phyloP scores from a whole-genome alignment of 352 stramenopile species.

The Pythium rishiriense region DNA sequence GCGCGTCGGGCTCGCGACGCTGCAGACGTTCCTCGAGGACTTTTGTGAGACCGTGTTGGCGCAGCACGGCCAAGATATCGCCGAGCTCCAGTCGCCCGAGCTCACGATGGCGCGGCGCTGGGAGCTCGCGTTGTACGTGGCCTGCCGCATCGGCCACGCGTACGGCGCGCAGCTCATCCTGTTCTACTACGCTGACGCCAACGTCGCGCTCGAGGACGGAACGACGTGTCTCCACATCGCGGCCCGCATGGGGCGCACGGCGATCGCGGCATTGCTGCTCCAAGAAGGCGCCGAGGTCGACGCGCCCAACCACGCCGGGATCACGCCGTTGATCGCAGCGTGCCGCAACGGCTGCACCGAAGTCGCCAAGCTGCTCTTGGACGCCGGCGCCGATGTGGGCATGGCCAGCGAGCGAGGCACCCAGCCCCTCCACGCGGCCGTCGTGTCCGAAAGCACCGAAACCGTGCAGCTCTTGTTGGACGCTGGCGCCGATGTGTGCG shows the following conservation, averaged over 20 bases:
- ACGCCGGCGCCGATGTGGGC: slow-evolving; percentile 44
- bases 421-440: slow-evolving; percentile 62
- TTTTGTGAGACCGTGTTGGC: slow-evolving; percentile 69
- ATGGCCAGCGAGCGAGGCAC: slow-evolving; percentile 53
- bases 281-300: slow-evolving; percentile 70
- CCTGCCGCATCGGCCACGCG: slow-evolving; percentile 68
- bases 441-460: slow-evolving; percentile 64
- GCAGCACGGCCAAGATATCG: slow-evolving; percentile 66
- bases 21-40: slow-evolving; percentile 81
- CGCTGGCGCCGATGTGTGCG: slow-evolving; percentile 67
- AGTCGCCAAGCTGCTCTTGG: slow-evolving; percentile 54
- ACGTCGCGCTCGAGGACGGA: slow-evolving; percentile 57
- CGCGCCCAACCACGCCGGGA: slow-evolving; percentile 51
- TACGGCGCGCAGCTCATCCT: slow-evolving; percentile 76
- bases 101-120: slow-evolving; percentile 57
- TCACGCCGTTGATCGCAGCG: slow-evolving; percentile 72
- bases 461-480: slow-evolving; percentile 70
- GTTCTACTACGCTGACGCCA: slow-evolving; percentile 71
- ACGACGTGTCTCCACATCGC: slow-evolving; percentile 77
- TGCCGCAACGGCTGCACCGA: slow-evolving; percentile 65
- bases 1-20: slow-evolving; percentile 58
- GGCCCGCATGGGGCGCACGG: slow-evolving; percentile 61
- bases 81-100: slow-evolving; percentile 44
- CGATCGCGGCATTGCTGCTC: slow-evolving; percentile 64
- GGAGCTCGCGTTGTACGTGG: slow-evolving; percentile 75